phyloP scores from a whole-genome alignment of 768 basidiomycete species.

The Pholiota molesta region DNA sequence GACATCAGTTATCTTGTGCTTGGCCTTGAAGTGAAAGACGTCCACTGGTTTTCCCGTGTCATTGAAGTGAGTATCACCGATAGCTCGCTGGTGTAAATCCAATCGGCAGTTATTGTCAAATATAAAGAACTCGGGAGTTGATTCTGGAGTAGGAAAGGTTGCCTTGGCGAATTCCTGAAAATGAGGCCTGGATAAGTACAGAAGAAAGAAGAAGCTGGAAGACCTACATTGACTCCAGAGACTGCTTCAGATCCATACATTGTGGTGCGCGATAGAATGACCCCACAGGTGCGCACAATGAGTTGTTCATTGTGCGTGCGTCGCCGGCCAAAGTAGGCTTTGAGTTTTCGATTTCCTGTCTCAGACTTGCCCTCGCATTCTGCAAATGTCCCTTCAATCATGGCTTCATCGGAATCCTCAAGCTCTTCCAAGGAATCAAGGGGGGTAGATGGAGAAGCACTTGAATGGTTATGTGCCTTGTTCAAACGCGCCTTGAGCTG shows the following conservation, averaged over 20 bases:
- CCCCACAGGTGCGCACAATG: constrained; percentile 20
- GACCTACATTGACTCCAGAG: constrained; percentile 14
- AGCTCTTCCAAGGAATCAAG: neutral
- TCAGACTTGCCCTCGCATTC: constrained; percentile 9
- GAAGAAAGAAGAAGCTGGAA: neutral
- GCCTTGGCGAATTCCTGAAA: constrained; percentile 19
- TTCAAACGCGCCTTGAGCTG: constrained; percentile 9
- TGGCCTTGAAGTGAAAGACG: constrained; percentile 22
- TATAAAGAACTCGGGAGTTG: constrained; percentile 17
- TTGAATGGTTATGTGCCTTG: neutral
- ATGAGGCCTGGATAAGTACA: too few relatives aligned
- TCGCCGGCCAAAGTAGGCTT: constrained; percentile 15
- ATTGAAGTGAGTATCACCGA: constrained; percentile 14
- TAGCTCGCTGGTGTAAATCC: constrained; percentile 8
- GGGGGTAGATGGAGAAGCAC: constrained; percentile 10
- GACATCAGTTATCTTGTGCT: constrained; percentile 17
- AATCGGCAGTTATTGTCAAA: constrained; percentile 22
- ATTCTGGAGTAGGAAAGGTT: constrained; percentile 11
- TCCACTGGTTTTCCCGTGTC: constrained; percentile 17
- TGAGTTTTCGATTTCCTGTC: constrained; percentile 13
- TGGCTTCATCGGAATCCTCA: constrained; percentile 5
- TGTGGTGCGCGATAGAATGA: constrained; percentile 20
- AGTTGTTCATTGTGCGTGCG: constrained; percentile 27
- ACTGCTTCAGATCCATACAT: constrained; percentile 25
- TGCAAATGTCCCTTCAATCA: neutral